Base-by-base conservation (phyloP, 352 stramenopile species). In the Hyaloperonospora brassicae region DNA sequence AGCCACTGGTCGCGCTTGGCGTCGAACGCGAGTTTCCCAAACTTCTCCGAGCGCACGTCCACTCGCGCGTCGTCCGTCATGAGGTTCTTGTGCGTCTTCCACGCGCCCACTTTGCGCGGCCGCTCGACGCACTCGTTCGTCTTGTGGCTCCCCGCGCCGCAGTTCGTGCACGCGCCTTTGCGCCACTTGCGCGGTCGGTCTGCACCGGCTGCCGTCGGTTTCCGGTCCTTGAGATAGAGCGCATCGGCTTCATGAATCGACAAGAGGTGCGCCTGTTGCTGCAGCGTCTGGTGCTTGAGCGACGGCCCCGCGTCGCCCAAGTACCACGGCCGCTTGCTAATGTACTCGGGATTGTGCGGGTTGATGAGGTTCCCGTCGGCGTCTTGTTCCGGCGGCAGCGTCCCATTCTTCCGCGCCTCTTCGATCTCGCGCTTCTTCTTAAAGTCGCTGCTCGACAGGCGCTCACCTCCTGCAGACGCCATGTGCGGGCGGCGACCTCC, bases 311-410 rank as follows among this genome's bases (percentile, higher is more conserved):
- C 87, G 62, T 97, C 79, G 52, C 91, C 96, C 44, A 98, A 73
- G 74, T 99, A 99, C 97, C 97, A 99, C 47, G 97, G 97, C 60
- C 93, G 84, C 73, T 99, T 98, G 44, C 88, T 98, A 65, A 99
- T 98, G 76, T 98, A 99, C 73, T 99, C 95, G 41, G 97, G 97
- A 70, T 99, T 99, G 82, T 99, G 96, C 39, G 96, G 96, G 73
- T 99, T 99, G 68, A 99, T 98, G 62, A 98, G 97, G 55, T 95
- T 94, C 21, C 95, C 95, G 22, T 96, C 84, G 17, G 84, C 78
- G 64, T 97, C 87, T 63, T 95, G 68, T 68, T 93, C 84, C 0
- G 87, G 86, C 17, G 82, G 84, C 48, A 93, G 62, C 54, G 75
- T 89, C n/a, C 87, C 87, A 41, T 88, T 88, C 69, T 94, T 92